A percentile compares a stretch with the other conserved stretches of the same genome.
These are phyloP conservation scores for Coemansia sp. DNA, from an alignment of 371 early-diverging fungal genomes.

Conservation along the genomic window DNA sequence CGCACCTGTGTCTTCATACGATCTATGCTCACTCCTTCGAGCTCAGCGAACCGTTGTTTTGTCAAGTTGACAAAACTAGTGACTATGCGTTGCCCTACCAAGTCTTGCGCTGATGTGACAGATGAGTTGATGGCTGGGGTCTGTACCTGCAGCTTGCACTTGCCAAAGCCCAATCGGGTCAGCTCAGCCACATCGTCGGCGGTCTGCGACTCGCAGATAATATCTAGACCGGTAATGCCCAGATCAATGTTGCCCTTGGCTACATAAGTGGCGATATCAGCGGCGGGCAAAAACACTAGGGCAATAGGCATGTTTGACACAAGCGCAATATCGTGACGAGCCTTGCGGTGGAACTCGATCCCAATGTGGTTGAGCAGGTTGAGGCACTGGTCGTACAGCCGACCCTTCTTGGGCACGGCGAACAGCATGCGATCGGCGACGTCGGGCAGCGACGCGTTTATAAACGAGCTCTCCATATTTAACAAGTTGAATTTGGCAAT, in stretches of 20 bases:
- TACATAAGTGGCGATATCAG: too few relatives aligned
- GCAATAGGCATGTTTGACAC: constrained; percentile 67
- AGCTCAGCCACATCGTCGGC: too few relatives aligned
- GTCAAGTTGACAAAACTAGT: constrained; percentile 83
- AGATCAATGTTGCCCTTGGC: too few relatives aligned
- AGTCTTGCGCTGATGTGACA: constrained; percentile 42
- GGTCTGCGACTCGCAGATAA: too few relatives aligned
- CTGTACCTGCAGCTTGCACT: too few relatives aligned
- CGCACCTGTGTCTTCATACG: constrained; percentile 56
- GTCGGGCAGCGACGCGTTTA: constrained; percentile 51
- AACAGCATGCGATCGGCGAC: constrained; percentile 79
- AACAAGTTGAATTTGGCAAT: background rate
- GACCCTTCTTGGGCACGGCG: constrained; percentile 95
- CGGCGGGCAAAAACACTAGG: too few relatives aligned
- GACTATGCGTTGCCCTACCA: constrained; percentile 90
- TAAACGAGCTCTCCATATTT: constrained; percentile 14
- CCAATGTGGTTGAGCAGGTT: constrained; percentile 83
- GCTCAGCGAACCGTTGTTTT: constrained; percentile 62
- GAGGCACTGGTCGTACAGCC: constrained; percentile 85
- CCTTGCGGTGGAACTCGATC: constrained; percentile 88
- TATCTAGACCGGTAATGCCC: too few relatives aligned
- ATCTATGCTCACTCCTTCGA: constrained; percentile 59
- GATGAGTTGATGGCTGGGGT: background rate
- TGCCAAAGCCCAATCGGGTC: too few relatives aligned
- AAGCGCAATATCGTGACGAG: constrained; percentile 92